Conservation (phyloP, 306 rosid species). For the Sophora flavescens region DNA sequence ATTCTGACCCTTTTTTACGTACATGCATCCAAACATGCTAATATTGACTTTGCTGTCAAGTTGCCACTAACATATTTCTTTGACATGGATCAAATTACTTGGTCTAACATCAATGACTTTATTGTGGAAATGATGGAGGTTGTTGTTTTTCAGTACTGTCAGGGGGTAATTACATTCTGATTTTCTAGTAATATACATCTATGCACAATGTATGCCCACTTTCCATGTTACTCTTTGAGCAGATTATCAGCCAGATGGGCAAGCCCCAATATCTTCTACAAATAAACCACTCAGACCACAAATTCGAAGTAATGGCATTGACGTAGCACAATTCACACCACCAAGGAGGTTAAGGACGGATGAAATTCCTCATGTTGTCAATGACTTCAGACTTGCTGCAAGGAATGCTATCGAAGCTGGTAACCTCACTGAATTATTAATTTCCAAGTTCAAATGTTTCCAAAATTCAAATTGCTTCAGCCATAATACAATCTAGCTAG, state of each 20-base stretch:
- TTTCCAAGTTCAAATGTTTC: not conserved
- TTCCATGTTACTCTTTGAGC: slow-evolving; percentile 2
- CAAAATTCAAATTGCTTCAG: not conserved
- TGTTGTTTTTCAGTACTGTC: not conserved
- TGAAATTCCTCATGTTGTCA: slow-evolving; percentile 60
- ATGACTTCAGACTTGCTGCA: slow-evolving; percentile 60
- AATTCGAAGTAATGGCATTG: slow-evolving; percentile 41
- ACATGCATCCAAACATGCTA: too few species aligned
- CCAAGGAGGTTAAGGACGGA: slow-evolving; percentile 63
- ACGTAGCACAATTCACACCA: slow-evolving; percentile 49
- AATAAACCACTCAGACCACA: slow-evolving; percentile 59
- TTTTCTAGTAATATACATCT: not conserved
- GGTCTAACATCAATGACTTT: not conserved
- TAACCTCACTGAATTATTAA: slow-evolving; percentile 23
- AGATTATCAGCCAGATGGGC: slow-evolving; percentile 60
- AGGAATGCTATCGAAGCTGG: slow-evolving; percentile 70
- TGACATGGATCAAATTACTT: not conserved
- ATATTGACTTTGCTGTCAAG: too few species aligned
- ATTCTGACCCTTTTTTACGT: too few species aligned
- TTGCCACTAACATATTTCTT: not conserved
- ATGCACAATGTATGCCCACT: not conserved
- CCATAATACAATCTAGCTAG: not conserved
- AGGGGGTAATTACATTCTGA: not conserved
- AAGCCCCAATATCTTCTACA: slow-evolving; percentile 69
- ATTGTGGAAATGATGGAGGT: not conserved